phyloP scores from a whole-genome alignment of 176 grass and related monocot genomes.

The Lolium multiflorum region DNA sequence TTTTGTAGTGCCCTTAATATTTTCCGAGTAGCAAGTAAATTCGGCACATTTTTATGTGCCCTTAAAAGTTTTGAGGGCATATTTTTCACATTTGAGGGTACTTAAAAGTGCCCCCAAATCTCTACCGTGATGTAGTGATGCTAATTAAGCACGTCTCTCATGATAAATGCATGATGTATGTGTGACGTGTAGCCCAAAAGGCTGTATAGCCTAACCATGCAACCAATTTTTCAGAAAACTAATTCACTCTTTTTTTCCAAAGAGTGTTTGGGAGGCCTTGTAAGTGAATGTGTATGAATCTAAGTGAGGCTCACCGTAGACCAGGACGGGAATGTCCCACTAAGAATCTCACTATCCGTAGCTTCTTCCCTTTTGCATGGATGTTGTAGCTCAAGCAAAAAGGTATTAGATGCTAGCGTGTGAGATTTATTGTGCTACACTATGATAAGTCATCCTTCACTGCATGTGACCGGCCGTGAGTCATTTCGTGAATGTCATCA shows the following conservation, averaged over 20 bases:
- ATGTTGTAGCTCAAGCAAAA: conserved; percentile 3
- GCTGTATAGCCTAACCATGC: background rate
- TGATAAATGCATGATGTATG: background rate
- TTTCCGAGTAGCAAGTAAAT: too few relatives aligned
- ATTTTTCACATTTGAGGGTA: too few relatives aligned
- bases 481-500: too few relatives aligned
- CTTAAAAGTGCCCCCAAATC: too few relatives aligned
- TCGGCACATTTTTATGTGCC: too few relatives aligned
- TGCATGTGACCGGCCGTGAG: too few relatives aligned
- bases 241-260: background rate
- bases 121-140: too few relatives aligned
- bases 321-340: background rate
- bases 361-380: conserved; percentile 29
- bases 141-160: background rate
- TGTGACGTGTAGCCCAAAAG: conserved; percentile 6
- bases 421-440: too few relatives aligned
- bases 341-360: conserved; percentile 27
- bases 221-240: background rate
- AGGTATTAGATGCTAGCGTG: background rate
- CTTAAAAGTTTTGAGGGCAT: too few relatives aligned
- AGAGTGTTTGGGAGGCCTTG: background rate
- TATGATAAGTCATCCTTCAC: too few relatives aligned
- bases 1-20: too few relatives aligned
- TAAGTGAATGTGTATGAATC: conserved; percentile 9
- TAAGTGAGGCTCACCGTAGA: conserved; percentile 1